Base-by-base conservation (phyloP, 768 basidiomycete species). In the Boletus pseudopeckii region DNA sequence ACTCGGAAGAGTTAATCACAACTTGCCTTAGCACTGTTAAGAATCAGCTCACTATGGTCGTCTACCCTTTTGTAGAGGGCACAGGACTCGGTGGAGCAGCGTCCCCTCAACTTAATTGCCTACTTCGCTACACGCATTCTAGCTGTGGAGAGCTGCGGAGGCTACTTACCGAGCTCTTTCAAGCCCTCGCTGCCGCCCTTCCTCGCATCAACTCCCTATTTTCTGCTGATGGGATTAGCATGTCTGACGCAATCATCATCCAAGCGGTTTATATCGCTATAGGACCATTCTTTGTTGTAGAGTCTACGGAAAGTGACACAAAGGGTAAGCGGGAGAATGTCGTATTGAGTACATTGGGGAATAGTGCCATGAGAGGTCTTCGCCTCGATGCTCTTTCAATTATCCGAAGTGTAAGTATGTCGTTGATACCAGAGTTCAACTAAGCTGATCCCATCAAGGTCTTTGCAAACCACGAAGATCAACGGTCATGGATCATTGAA, bases 401-500 rank as follows among this genome's bases (percentile, higher is more conserved):
- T 54, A 86, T 98, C 52, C 81, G 95, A 53, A 90, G 84, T 61
- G 93, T 97, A 64, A 74, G 88, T 72, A 15, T 26, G 10, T 28
- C 26, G 8, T 50, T 20, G 6, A 45, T 33, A 33, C 32, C 9
- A 4, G 15, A 15, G 32, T 30, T 45, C 15, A 32, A 37, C 22
- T 28, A 15, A 7, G 30, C 42, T 64, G 20, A 68, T 33, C 3
- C 15, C 37, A 50, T 38, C 49, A 62, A 97, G 95, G 86, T 95
- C 32, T 98, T 97, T 62, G 90, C 91, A 13, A 89, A 87, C 57
- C 86, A 98, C 64, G 85, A 90, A 59, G 88, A 87, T 40, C 97
- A 99, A 69, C 76, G 97, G 9, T 84, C 87, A 1, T 97, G 94
- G 94, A 96, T 98, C 57, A 88, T 98, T n/a, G 95, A 98, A 67